Evolutionary conservation across 2,329 filamentous ascomycete species (phyloP), one percentile per base, ranked within the genome.

Genomic region (Talaromyces sp.): DNA sequence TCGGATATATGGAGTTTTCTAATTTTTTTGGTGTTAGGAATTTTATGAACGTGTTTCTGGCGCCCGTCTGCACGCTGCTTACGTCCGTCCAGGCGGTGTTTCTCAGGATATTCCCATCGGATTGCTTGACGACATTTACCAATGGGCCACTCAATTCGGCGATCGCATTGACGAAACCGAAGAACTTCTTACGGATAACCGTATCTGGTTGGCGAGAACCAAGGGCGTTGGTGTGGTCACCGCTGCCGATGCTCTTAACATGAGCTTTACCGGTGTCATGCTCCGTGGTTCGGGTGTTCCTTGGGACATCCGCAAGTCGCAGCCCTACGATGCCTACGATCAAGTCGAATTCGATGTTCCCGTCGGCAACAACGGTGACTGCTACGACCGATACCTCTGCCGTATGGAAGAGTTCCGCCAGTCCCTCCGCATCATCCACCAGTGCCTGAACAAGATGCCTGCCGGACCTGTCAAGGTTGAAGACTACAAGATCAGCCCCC

Each of bases 381-480:
- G 95, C 85, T 99, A 99, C 81, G 95, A 99, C 80, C 90, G 95
- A 72, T 99, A 99, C 76, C 86, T 99, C 65, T 97, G 93, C 87
- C 91, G 95, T 72, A 99, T 99, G 93, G 93, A 98, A 80, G 95
- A 99, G 81, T 99, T 99, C 87, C 88, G 95, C 68, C 96, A 99
- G 80, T 96, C 92, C 27, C 89, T 99, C 64, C 90, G 95, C 72
- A 99, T 99, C 78, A 97, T 99, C 75, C 89, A 96, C 84, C 96
- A 99, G 80, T 99, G 96, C 79, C 82, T 99, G 70, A 98, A 99
- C 85, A 92, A 99, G 83, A 99, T 99, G 91, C 93, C 96, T 55
- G 85, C 91, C 55, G 95, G 95, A 30, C 95, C 95, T 58, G 86
- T 98, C 74, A 90, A 93, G 69, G 92, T 97, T 49, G 95, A 99